phyloP scores from a whole-genome alignment of 1,284 basidiomycete genomes.

The Trichosporon sp. region DNA sequence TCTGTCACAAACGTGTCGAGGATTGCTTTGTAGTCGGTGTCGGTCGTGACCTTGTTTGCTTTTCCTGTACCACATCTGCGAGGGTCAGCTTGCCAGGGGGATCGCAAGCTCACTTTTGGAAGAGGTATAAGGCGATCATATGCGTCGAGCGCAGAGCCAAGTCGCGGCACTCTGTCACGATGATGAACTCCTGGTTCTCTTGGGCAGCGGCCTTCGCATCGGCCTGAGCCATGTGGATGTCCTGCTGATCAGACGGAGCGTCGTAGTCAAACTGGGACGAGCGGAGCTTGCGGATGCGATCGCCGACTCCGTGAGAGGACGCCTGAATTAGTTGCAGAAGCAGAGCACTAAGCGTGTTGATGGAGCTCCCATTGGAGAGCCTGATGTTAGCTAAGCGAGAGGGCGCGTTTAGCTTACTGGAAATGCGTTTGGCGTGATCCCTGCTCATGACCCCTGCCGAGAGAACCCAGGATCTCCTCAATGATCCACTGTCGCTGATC shows the following conservation, averaged over 20 bases:
- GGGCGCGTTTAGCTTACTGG: conserved; percentile 56
- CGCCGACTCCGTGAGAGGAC: conserved; percentile 67
- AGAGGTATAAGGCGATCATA: conserved; percentile 75
- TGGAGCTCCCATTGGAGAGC: conserved; percentile 57
- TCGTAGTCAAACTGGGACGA: conserved; percentile 58
- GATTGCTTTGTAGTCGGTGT: conserved; percentile 82
- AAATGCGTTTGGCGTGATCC: conserved; percentile 82
- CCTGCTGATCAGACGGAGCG: conserved; percentile 23
- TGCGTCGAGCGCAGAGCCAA: conserved; percentile 75
- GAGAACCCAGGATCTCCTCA: conserved; percentile 82
- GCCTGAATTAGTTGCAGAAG: conserved; percentile 94
- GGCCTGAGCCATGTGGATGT: conserved; percentile 1
- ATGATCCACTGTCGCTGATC: conserved; percentile 92
- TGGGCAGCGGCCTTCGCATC: conserved; percentile 3
- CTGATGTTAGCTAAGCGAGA: conserved; percentile 21
- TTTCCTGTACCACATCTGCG: conserved; percentile 52
- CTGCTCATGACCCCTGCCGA: conserved; percentile 82
- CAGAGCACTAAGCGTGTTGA: conserved; percentile 85
- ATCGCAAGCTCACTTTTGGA: conserved; percentile 57
- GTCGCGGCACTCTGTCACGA: conserved; percentile 49
- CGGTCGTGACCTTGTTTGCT: conserved; percentile 76
- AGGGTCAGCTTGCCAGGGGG: neutral
- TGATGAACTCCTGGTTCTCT: conserved; percentile 1
- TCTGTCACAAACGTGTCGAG: conserved; percentile 87
- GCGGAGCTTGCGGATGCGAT: conserved; percentile 37